Evolutionary conservation across 2,329 filamentous ascomycete genomes (phyloP).

Genomic region (Diaporthe ampelina): DNA sequence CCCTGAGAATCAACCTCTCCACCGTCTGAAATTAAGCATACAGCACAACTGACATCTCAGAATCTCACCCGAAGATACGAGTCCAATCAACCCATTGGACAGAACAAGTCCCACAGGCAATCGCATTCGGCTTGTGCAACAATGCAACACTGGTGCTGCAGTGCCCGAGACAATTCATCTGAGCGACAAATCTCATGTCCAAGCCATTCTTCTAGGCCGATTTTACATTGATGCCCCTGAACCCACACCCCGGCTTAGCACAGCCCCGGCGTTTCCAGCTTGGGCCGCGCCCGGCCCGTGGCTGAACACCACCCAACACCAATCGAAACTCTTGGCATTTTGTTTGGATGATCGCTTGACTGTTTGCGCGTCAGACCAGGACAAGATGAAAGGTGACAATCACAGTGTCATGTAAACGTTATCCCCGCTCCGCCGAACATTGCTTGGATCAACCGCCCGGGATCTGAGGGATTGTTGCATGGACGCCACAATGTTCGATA

Average conservation of each 20-base stretch:
- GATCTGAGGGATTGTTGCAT: conserved; percentile 3
- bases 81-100: conserved; percentile 27
- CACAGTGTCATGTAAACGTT: conserved; percentile 22
- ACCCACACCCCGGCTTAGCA: conserved; percentile 9
- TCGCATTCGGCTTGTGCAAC: conserved; percentile 15
- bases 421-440: neutral
- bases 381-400: conserved; percentile 23
- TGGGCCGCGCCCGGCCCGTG: conserved; percentile 24
- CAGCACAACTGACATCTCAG: conserved; percentile 23
- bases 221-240: conserved; percentile 15
- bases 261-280: conserved; percentile 20
- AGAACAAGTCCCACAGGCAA: neutral
- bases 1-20: neutral
- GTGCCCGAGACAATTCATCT: conserved; percentile 27
- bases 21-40: conserved; percentile 21
- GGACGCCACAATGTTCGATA: conserved; percentile 31
- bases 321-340: conserved; percentile 30
- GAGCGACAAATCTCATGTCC: conserved; percentile 10
- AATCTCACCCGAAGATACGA: conserved; percentile 2
- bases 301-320: conserved; percentile 13
- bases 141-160: conserved; percentile 33
- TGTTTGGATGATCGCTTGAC: conserved; percentile 15
- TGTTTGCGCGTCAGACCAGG: conserved; percentile 13
- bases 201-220: conserved; percentile 12
- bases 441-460: neutral